Base-by-base conservation (phyloP, 1,139 yeast species). In the Pichia sp. region DNA sequence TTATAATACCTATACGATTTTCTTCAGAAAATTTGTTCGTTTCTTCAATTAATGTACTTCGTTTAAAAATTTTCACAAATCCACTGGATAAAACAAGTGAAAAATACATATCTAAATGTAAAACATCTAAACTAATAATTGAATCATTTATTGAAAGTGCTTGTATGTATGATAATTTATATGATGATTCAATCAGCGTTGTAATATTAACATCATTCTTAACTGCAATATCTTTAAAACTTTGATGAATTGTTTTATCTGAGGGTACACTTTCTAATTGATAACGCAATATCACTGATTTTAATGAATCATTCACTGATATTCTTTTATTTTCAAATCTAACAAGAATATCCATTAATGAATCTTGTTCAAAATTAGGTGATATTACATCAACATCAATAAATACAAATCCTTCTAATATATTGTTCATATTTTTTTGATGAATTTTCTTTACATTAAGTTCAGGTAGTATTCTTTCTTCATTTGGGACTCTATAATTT, bases 401-500 rank as follows among this genome's bases (percentile, higher is more conserved):
- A 28, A 65, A 46, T 10, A 33, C 38, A 31, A 52, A 22, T 9
- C 50, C 49, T 16, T 46, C 42, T 33, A 57, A 22, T 35, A 50
- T 33, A 46, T 42, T 22, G 29, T 47, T 39, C 37, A 51, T 26
- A 11, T 48, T 24, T 53, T 51, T 50, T 13, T 37, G 41, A 38
- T 50, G 31, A 9, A 51, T 29, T 52, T 51, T 52, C 9, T 30
- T 40, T 2, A 57, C 24, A 1, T 23, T 33, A 13, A 61, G 22
- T 6, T 27, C 43, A 9, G 63, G 61, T 2, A 55, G 49, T 16
- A 50, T 55, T 40, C 63, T 64, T 28, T 56, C 56, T n/a, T 65
- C 70, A 32, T 64, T 66, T 0, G 80, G 78, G 0, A 78, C 75
- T 47, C 70, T 70, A 52, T 64, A 74, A 48, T 72, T 74, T 11